phyloP scores from a whole-genome alignment of 2,329 filamentous ascomycete species.

The Ophiostoma quercus region DNA sequence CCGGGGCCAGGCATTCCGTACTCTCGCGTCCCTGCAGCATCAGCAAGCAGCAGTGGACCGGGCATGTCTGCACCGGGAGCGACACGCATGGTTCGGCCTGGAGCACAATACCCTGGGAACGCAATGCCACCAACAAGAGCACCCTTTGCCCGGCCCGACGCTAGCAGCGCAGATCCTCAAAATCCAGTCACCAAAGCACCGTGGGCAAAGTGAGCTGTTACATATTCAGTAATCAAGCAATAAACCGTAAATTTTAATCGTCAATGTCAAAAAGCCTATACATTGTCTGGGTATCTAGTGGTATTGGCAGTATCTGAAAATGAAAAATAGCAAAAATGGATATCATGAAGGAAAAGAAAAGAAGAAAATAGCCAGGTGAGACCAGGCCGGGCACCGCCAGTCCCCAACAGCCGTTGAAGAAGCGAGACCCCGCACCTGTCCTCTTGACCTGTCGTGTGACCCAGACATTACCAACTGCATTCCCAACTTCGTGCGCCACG shows the following conservation, averaged over 20 bases:
- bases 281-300: constrained; percentile 22
- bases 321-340: constrained; percentile 23
- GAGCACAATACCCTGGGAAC: background rate
- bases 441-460: constrained; percentile 3
- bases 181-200: constrained; percentile 42
- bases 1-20: constrained; percentile 36
- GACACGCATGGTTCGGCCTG: constrained; percentile 7
- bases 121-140: constrained; percentile 12
- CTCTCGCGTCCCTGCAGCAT: constrained; percentile 32
- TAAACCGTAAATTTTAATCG: background rate
- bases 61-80: background rate
- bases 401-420: background rate
- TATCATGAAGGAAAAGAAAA: constrained; percentile 26
- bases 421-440: constrained; percentile 6
- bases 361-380: constrained; percentile 15
- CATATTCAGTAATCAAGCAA: too few species aligned
- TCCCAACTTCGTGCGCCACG: background rate
- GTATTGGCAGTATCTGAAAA: constrained; percentile 20
- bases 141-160: background rate
- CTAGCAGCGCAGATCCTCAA: constrained; percentile 11
- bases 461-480: constrained; percentile 15
- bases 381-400: background rate
- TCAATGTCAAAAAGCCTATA: background rate
- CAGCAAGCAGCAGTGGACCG: background rate
- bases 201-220: constrained; percentile 37